phyloP scores from a whole-genome alignment of 371 early-diverging fungal genomes.

The Mortierella sp. region DNA sequence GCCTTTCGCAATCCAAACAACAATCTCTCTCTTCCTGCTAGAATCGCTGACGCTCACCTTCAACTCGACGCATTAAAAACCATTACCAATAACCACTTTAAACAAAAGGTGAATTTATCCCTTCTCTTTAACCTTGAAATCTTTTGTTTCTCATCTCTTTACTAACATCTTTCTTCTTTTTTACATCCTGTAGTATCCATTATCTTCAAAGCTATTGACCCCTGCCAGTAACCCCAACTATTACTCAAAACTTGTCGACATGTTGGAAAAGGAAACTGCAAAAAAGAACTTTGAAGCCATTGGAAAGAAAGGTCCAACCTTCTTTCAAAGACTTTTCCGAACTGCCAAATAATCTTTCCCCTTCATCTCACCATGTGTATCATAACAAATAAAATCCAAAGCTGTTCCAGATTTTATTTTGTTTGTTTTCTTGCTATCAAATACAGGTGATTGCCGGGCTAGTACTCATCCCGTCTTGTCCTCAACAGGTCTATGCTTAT shows the following conservation, averaged over 20 bases:
- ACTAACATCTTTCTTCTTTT: background rate
- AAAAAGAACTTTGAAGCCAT: conserved; percentile 60
- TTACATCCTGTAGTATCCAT: conserved; percentile 59
- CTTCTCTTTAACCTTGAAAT: too few relatives aligned
- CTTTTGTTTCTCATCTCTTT: too few relatives aligned
- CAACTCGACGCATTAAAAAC: conserved; percentile 66
- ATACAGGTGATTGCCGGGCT: background rate
- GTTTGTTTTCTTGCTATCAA: background rate
- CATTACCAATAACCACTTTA: conserved; percentile 67
- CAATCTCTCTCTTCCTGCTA: conserved; percentile 32
- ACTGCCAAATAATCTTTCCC: conserved; percentile 37
- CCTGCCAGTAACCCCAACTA: conserved; percentile 75
- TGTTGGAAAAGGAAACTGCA: conserved; percentile 59
- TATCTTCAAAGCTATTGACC: conserved; percentile 66
- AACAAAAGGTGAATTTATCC: conserved; percentile 62
- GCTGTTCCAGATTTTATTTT: background rate
- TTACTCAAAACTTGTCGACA: conserved; percentile 64
- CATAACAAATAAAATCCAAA: conserved; percentile 11
- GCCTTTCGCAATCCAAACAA: conserved; percentile 59
- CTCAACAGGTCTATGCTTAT: background rate
- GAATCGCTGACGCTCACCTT: conserved; percentile 59
- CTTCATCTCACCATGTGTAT: too few relatives aligned
- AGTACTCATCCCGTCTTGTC: background rate
- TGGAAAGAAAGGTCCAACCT: conserved; percentile 59
- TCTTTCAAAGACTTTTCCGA: conserved; percentile 51